Percentiles rank a stretch among this genome's conserved stretches.
Evolutionary conservation across 1,139 yeast genomes (phyloP).

Genomic region (Kazachstania sp.): DNA sequence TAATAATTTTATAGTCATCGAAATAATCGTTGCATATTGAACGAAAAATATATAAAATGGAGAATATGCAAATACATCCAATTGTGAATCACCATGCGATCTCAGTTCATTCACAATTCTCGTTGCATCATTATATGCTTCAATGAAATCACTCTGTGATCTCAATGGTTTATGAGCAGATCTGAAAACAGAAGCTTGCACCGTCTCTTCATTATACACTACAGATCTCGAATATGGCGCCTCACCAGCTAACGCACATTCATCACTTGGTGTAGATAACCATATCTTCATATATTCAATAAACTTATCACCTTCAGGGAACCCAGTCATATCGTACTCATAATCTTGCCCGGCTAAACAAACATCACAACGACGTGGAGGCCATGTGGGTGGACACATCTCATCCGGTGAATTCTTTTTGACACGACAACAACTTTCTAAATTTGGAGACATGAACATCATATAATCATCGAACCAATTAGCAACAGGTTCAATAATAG

Average conservation of each 20-base stretch:
- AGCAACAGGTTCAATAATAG: slow-evolving; percentile 72
- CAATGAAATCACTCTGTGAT: slow-evolving; percentile 76
- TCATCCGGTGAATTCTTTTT: slow-evolving; percentile 40
- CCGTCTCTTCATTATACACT: slow-evolving; percentile 35
- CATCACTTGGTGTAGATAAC: slow-evolving; percentile 79
- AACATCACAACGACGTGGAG: slow-evolving; percentile 63
- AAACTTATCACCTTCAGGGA: slow-evolving; percentile 72
- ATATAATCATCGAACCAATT: slow-evolving; percentile 91
- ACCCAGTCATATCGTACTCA: slow-evolving; percentile 69
- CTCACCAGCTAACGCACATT: slow-evolving; percentile 92
- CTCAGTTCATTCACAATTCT: slow-evolving; percentile 57
- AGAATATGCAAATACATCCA: slow-evolving; percentile 80
- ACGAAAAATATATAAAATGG: slow-evolving; percentile 90
- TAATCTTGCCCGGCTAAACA: slow-evolving; percentile 60
- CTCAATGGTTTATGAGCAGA: slow-evolving; percentile 74
- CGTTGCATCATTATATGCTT: slow-evolving; percentile 67
- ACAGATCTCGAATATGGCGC: slow-evolving; percentile 77
- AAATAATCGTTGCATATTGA: slow-evolving; percentile 63
- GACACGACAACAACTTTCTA: slow-evolving; percentile 78
- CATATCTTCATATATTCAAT: slow-evolving; percentile 67
- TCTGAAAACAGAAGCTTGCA: slow-evolving; percentile 61
- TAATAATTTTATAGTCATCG: slow-evolving; percentile 49
- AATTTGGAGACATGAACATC: slow-evolving; percentile 75
- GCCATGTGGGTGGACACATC: slow-evolving; percentile 61
- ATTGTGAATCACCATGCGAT: neutral